Conservation (phyloP, 73 alveolate species). For the Urostyla sp. region DNA sequence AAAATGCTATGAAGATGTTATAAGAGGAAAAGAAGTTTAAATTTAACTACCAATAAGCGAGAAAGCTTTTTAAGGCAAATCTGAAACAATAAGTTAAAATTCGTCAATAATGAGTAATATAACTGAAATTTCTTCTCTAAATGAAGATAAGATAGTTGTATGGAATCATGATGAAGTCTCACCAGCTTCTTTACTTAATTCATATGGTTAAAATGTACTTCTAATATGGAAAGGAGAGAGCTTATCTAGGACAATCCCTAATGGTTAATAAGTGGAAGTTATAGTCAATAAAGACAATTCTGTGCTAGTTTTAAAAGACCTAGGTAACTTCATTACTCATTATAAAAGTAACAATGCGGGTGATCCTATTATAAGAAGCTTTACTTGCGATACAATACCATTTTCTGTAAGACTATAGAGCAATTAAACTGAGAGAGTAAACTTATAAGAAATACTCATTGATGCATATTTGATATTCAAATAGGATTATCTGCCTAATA, state of each 20-base stretch:
- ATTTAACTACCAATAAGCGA: conserved; percentile 18
- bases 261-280: conserved; percentile 1
- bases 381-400: conserved; percentile 53
- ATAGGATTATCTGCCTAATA: conserved; percentile 4
- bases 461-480: conserved; percentile 12
- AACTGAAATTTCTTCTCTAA: no score
- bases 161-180: conserved; percentile 55
- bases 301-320: conserved; percentile 19
- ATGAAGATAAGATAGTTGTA: conserved; percentile 7
- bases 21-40: conserved; percentile 41
- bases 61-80: neutral
- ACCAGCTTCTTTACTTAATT: conserved; percentile 47
- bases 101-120: no score
- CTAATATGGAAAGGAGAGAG: conserved; percentile 11
- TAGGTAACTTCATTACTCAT: conserved; percentile 26
- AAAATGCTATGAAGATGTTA: conserved; percentile 18
- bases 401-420: conserved; percentile 15
- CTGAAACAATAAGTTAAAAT: neutral
- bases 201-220: conserved; percentile 26
- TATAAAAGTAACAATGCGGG: neutral
- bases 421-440: neutral
- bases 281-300: conserved; percentile 37
- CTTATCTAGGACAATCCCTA: conserved; percentile 2
- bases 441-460: conserved; percentile 2
- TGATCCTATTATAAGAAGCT: conserved; percentile 9